These are phyloP conservation scores for Aspergillus felis DNA, from an alignment of 2,329 filamentous ascomycete genomes.

Conservation along the genomic window DNA sequence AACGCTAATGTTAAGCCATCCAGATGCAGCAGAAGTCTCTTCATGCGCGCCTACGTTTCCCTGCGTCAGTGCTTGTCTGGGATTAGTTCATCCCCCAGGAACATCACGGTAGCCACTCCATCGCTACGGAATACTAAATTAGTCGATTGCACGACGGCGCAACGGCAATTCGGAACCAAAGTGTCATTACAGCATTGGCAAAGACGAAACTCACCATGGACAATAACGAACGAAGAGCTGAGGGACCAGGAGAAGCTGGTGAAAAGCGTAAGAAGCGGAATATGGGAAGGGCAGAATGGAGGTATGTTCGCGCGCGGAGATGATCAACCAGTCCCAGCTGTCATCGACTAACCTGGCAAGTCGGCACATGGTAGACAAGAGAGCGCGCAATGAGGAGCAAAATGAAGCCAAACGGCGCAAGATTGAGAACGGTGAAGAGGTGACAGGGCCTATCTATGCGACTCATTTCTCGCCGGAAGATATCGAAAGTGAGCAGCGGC, in stretches of 20 bases:
- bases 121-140: neutral
- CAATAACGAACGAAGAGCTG: slow-evolving; percentile 30
- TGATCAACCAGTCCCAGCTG: neutral
- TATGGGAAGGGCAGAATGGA: slow-evolving; percentile 63
- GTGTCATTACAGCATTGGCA: neutral
- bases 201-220: slow-evolving; percentile 23
- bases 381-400: slow-evolving; percentile 48
- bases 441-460: slow-evolving; percentile 49
- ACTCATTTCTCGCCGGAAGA: slow-evolving; percentile 69
- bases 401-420: slow-evolving; percentile 55
- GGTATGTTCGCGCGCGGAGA: slow-evolving; percentile 44
- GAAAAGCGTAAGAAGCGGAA: slow-evolving; percentile 58
- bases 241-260: slow-evolving; percentile 28
- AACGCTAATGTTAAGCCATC: slow-evolving; percentile 4
- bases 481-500: slow-evolving; percentile 79
- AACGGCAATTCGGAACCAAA: neutral
- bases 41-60: slow-evolving; percentile 22
- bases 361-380: slow-evolving; percentile 50
- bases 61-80: slow-evolving; percentile 15
- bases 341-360: slow-evolving; percentile 49
- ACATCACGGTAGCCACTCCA: neutral
- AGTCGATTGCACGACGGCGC: neutral
- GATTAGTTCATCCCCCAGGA: neutral
- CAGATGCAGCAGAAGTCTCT: slow-evolving; percentile 5
- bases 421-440: slow-evolving; percentile 44